Percentiles rank a stretch among this genome's conserved stretches.
Evolutionary conservation across 2,329 filamentous ascomycete species (phyloP).

Genomic region (Daldinia sp.): DNA sequence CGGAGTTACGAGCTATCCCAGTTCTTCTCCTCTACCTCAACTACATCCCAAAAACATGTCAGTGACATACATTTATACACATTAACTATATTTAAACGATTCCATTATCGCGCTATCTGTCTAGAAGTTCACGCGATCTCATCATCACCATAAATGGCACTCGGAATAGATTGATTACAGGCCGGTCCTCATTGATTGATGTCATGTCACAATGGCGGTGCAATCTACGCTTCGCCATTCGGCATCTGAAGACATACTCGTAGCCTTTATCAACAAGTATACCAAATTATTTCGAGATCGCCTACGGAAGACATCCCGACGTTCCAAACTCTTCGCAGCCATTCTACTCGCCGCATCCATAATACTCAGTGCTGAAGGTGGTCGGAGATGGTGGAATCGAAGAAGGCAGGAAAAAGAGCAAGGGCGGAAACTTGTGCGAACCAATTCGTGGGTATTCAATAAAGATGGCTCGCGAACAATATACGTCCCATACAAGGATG

Average conservation of each 20-base stretch:
- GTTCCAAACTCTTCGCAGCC: slow-evolving; percentile 79
- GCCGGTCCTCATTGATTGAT: slow-evolving; percentile 42
- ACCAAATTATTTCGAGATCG: slow-evolving; percentile 63
- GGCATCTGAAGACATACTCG: slow-evolving; percentile 74
- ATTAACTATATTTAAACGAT: slow-evolving; percentile 7
- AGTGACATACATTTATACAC: slow-evolving; percentile 14
- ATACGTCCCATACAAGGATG: slow-evolving; percentile 90
- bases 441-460: slow-evolving; percentile 91
- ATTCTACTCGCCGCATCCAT: slow-evolving; percentile 82
- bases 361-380: slow-evolving; percentile 81
- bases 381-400: slow-evolving; percentile 80
- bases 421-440: slow-evolving; percentile 82
- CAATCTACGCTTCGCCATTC: slow-evolving; percentile 84
- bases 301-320: slow-evolving; percentile 74
- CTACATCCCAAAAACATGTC: slow-evolving; percentile 16
- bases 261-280: slow-evolving; percentile 73
- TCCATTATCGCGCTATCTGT: not conserved
- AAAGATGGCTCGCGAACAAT: slow-evolving; percentile 96
- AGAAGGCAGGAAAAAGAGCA: slow-evolving; percentile 83
- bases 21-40: slow-evolving; percentile 17
- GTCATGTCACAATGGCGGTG: slow-evolving; percentile 73
- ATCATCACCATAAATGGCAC: slow-evolving; percentile 44
- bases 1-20: slow-evolving; percentile 33
- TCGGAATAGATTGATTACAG: slow-evolving; percentile 27
- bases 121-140: not conserved